Evolutionary conservation across 257 asterid species (phyloP).

Genomic region (Penstemon barbatus): DNA sequence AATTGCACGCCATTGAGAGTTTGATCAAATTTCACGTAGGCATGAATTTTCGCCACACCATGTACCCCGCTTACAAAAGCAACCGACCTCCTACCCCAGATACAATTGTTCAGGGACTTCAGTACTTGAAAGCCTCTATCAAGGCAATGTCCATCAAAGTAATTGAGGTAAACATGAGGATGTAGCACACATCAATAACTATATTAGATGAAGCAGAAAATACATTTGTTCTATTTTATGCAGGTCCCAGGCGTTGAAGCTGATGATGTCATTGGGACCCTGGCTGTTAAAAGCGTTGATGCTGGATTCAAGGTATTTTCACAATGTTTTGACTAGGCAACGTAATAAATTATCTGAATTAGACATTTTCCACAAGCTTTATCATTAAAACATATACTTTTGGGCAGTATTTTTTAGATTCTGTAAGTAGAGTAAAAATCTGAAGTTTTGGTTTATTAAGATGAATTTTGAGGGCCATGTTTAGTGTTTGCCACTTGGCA

Average conservation of each 20-base stretch:
- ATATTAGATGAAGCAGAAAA: constrained; percentile 21
- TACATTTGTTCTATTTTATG: constrained; percentile 32
- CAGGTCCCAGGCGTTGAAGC: constrained; percentile 99
- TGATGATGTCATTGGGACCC: constrained; percentile 98
- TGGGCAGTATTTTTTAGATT: constrained; percentile 4
- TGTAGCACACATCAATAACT: constrained; percentile 13
- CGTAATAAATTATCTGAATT: constrained; percentile 21
- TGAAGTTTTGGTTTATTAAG: too few species aligned
- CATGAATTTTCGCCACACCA: constrained; percentile 84
- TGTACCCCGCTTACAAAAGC: constrained; percentile 91
- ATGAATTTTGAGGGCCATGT: too few species aligned
- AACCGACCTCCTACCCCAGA: constrained; percentile 98
- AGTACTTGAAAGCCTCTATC: constrained; percentile 90
- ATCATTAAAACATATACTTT: background rate
- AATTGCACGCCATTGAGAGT: constrained; percentile 21
- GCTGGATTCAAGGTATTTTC: constrained; percentile 79
- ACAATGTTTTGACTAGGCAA: constrained; percentile 19
- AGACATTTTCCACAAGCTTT: constrained; percentile 12
- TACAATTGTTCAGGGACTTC: constrained; percentile 96
- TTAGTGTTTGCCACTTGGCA: constrained; percentile 12
- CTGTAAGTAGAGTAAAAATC: constrained; percentile 9
- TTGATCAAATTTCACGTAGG: constrained; percentile 56
- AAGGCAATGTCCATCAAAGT: constrained; percentile 95
- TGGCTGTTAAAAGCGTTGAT: constrained; percentile 80
- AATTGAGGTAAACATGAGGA: constrained; percentile 66